Percentiles rank a stretch among this genome's conserved stretches.
Evolutionary conservation across 768 basidiomycete genomes (phyloP).

Genomic region (Russula earlei): DNA sequence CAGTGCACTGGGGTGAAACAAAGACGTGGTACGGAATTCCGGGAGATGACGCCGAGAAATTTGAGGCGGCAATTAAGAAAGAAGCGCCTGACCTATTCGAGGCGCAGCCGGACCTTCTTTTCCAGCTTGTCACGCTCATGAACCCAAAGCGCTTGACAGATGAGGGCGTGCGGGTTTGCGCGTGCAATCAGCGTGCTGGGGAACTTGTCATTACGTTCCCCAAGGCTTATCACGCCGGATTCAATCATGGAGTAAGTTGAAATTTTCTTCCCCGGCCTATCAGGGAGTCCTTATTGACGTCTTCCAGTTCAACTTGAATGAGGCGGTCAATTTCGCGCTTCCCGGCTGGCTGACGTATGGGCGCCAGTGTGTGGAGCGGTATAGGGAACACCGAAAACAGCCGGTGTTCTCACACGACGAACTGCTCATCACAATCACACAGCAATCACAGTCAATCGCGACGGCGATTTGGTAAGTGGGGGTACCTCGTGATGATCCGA

Average conservation of each 20-base stretch:
- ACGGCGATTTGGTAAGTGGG: conserved; percentile 80
- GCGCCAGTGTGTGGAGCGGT: conserved; percentile 80
- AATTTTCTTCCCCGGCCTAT: neutral
- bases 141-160: conserved; percentile 80
- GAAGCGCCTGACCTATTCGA: conserved; percentile 98
- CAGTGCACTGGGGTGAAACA: conserved; percentile 98
- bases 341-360: conserved; percentile 91
- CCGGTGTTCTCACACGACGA: conserved; percentile 99
- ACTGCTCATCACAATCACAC: conserved; percentile 93
- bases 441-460: conserved; percentile 84
- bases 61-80: conserved; percentile 88
- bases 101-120: conserved; percentile 92
- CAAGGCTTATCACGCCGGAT: conserved; percentile 95
- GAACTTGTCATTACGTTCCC: conserved; percentile 98
- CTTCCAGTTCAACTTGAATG: conserved; percentile 88
- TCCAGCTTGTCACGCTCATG: conserved; percentile 97
- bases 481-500: conserved; percentile 8
- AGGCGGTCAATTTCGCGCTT: conserved; percentile 96
- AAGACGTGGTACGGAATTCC: conserved; percentile 99
- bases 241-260: conserved; percentile 87
- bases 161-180: conserved; percentile 85
- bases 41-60: conserved; percentile 89
- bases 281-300: conserved; percentile 8
- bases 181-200: conserved; percentile 92
- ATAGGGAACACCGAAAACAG: conserved; percentile 82